Evolutionary conservation across 768 basidiomycete species (phyloP), one percentile per base, ranked within the genome.

Genomic region (Trametes maxima): DNA sequence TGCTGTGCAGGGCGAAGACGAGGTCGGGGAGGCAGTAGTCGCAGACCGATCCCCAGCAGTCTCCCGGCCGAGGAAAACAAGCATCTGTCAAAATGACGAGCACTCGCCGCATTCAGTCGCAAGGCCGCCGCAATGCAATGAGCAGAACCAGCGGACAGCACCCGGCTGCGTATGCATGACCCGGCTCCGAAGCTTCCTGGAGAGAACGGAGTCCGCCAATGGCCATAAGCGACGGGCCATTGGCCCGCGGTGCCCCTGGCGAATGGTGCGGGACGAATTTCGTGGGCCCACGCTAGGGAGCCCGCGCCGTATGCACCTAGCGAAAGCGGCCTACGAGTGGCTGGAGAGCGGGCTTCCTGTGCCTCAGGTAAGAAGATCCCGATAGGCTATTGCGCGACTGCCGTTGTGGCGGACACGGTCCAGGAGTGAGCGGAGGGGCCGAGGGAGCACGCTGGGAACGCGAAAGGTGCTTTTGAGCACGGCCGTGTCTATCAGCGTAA

Each of bases 401-500:
- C 54, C 57, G 42, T 19, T 36, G 37, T 19, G 39, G 59, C 55
- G 54, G 63, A 36, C 59, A 60, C 64, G 64, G 64, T 14, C 50
- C 55, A 60, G 45, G 54, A 47, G 51, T 48, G 56, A 61, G 64
- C 64, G 64, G 64, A 54, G 55, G 13, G 59, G 35, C 59, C 64
- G 64, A 57, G 64, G 64, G 28, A 33, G 28, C 28, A 33, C 28
- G 28, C 28, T 33, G 28, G 28, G 64, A 65, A 65, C 42, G 45
- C 50, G 59, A 39, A 39, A 56, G 52, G 56, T 64, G 64, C 42
- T 58, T 65, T 60, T 61, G 64, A 65, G 56, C 64, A 58, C 64
- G 58, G 49, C 64, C 64, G 64, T 65, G 64, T 65, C 64, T 65
- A 65, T 65, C 64, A 65, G 50, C 54, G 45, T 51, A 54, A 48